Conservation (phyloP, 805 yeast species). For the Henningerozyma blattae region DNA sequence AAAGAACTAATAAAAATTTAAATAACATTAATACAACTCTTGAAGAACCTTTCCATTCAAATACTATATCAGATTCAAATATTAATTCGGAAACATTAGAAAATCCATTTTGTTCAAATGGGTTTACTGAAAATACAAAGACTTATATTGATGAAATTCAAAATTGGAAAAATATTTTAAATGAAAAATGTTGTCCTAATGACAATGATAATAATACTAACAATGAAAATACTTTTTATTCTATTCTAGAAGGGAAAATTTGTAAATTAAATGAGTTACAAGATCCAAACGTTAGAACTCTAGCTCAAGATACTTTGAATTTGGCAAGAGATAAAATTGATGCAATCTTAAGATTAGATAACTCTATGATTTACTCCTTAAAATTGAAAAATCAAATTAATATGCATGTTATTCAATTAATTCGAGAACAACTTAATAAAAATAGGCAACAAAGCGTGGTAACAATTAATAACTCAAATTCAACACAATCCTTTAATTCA, state of each 20-base stretch:
- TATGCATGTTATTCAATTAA: constrained; percentile 46
- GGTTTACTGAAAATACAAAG: too few species aligned
- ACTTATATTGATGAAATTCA: constrained; percentile 24
- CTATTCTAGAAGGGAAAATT: neutral
- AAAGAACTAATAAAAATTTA: too few species aligned
- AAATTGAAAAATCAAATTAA: constrained; percentile 74
- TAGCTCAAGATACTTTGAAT: constrained; percentile 56
- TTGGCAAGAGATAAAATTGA: constrained; percentile 56
- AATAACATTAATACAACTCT: too few species aligned
- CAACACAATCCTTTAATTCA: constrained; percentile 5
- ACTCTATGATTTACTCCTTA: constrained; percentile 62
- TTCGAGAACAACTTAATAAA: constrained; percentile 48
- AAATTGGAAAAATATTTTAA: constrained; percentile 11
- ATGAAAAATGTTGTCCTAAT: constrained; percentile 1
- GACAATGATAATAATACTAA: neutral
- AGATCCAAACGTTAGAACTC: constrained; percentile 49
- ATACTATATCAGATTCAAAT: too few species aligned
- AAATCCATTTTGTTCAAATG: too few species aligned
- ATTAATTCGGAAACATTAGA: too few species aligned
- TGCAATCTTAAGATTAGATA: constrained; percentile 55
- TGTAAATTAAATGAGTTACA: neutral
- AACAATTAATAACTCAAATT: constrained; percentile 19
- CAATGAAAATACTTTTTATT: too few species aligned
- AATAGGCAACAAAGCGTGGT: neutral
- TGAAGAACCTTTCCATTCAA: too few species aligned